Evolutionary conservation across 2,329 filamentous ascomycete genomes (phyloP), one percentile per base, ranked within the genome.

Genomic region (Cryphonectria japonica): DNA sequence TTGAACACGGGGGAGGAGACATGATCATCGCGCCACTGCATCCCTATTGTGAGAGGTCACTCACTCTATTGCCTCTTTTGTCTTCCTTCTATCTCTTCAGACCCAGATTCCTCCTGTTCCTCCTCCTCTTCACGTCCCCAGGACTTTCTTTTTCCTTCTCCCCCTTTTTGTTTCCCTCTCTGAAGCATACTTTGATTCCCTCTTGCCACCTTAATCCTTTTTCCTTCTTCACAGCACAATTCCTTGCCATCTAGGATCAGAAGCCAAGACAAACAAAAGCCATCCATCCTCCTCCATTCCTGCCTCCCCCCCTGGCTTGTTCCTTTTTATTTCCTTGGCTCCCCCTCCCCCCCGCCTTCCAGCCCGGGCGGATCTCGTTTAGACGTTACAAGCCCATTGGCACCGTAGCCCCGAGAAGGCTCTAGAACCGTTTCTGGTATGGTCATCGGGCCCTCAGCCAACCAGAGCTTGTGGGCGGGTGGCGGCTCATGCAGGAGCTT

Each of bases 291-390:
- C 26, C n/a, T 57, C 52, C 26, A 26, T 29, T 29, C 26, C n/a
- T 57, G 9, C 26, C n/a, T 29, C n/a, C 13, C 52, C 52, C 26
- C 52, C 29, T 32, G 6, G 26, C 6, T 1, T 60, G 11, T 14
- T n/a, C 2, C 19, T 41, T 29, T 29, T 19, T 63, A 9, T 63
- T 63, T 9, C 61, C 34, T 39, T 26, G n/a, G 61, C 19, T 14
- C 22, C 22, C 37, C 2, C 13, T 34, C 34, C 34, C 34, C 34
- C 34, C 34, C 34, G 11, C 46, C 46, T n/a, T n/a, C 7, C 46
- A 50, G 22, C 46, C 46, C 46, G 22, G 22, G 46, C 46, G 32
- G 34, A 64, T 46, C 61, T 64, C 61, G 61, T 64, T 46, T 64
- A 64, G 39, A 46, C 39, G 61, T 64, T 50, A 50, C 46, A 50